Base-by-base conservation (phyloP, 345 rosid species). In the Gossypium herbaceum region DNA sequence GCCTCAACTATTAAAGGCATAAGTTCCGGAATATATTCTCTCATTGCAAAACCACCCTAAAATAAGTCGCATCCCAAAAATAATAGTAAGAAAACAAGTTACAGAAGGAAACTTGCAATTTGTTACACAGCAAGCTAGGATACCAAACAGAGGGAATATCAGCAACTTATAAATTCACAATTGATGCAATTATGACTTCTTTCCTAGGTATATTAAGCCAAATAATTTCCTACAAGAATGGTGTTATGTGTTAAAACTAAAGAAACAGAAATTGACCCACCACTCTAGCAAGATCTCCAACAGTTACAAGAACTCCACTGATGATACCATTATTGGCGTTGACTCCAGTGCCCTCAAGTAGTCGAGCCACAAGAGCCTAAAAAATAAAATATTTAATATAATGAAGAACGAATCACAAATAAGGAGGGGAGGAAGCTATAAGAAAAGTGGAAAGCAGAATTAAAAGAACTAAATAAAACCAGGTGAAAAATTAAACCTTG, bases 251-350 rank as follows among this genome's bases (percentile, higher is more conserved):
- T 19, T 59, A 12, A 34, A 74, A 77, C 39, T 43, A 63, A 59
- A 75, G 45, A 73, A 50, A 62, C 16, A 25, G n/a, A 75, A 75
- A 61, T 79, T 63, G 39, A 88, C 97, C 77, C 82, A 95, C 99
- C 96, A 93, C 99, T 85, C 95, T 91, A 73, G 97, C 98, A 88
- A 95, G 98, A 86, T 95, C 99, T 75, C 99, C 98, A 81, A 95
- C 94, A 69, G 99, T 95, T 76, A 90, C 86, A 76, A 93, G 99
- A 81, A 95, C 98, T 84, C 98, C 99, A 80, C 90, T 91, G 45
- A 93, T 83, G 72, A 93, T 88, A 58, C 97, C 94, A 82, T 84
- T 90, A 80, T 95, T 93, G 62, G 97, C 94, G 84, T 88, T 93
- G 73, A 87, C 85, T 52, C 94, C 92, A 77, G 94, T 81, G 68